Base-by-base conservation (phyloP, 2,329 filamentous ascomycete genomes). In the Pseudogymnoascus sp. region DNA sequence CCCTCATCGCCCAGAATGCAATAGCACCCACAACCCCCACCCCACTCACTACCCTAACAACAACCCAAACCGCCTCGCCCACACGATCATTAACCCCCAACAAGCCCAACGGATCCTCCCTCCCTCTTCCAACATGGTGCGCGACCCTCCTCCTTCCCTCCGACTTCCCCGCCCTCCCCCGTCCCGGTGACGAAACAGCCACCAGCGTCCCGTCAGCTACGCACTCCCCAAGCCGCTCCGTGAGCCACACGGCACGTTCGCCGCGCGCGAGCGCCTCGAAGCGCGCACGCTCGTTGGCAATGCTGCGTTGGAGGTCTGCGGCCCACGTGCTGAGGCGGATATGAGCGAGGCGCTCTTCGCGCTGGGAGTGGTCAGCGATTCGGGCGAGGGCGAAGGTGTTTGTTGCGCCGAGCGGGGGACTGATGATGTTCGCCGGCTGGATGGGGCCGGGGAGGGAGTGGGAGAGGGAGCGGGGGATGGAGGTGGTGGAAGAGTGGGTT, bases 321-420 rank as follows among this genome's bases (percentile, higher is more conserved):
- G 91, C 91, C 91, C 91, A 96, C 70, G 88, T 89, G 1, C 87
- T 89, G 16, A 95, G 79, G 5, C 87, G 82, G n/a, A 93, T 80
- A 66, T 88, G 84, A 11, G 85, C 84, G 42, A 86, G 75, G 5
- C 78, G 79, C 67, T 88, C 84, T 69, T 88, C 84, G 16, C 80
- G 78, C 63, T 83, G 81, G 3, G 80, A 82, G 70, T 85, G 78
- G 67, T 84, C 83, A 39, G 82, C 77, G 61, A 88, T 78, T 62
- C 84, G 79, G 5, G 86, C 82, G 58, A 90, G 76, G 4, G 85
- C 79, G 67, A 84, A 84, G n/a, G 79, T 81, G 63, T 77, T 73
- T 61, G 76, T 70, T 35, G 69, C 67, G 1, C 70, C 58, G 7
- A 60, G 65, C 64, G 16, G 66, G 61, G n/a, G 67, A 68, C 22